Conservation (phyloP, 768 basidiomycete species). For the Tricholoma flavovirens region DNA sequence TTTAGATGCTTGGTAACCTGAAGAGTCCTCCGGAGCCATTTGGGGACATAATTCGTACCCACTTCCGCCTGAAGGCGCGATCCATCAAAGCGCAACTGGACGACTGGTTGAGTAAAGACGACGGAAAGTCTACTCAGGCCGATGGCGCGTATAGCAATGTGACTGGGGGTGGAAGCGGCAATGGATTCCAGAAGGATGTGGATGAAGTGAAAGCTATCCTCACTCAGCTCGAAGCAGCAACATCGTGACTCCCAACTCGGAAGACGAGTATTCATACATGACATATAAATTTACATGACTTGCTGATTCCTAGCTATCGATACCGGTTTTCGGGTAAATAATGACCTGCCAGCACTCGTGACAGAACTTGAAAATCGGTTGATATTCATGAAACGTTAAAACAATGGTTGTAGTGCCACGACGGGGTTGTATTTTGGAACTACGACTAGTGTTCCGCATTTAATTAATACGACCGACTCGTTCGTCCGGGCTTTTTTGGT, state of each 20-base stretch:
- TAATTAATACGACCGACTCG: no score
- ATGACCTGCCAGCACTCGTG: no score
- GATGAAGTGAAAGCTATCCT: conserved; percentile 64
- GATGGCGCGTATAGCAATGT: conserved; percentile 47
- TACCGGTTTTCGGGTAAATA: no score
- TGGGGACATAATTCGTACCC: conserved; percentile 80
- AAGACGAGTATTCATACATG: background rate
- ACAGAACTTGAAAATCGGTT: no score
- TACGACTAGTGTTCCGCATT: no score
- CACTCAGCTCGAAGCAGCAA: conserved; percentile 29
- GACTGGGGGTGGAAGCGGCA: conserved; percentile 37
- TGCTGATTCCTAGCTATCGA: background rate
- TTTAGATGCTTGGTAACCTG: conserved; percentile 79
- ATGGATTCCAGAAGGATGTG: conserved; percentile 64
- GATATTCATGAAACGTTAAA: no score
- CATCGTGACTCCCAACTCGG: background rate
- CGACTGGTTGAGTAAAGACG: conserved; percentile 71
- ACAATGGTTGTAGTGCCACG: no score
- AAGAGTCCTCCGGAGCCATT: conserved; percentile 83
- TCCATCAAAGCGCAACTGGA: conserved; percentile 70
- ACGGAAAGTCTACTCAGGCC: conserved; percentile 50
- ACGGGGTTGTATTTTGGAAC: no score
- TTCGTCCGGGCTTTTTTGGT: no score
- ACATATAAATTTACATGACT: background rate
- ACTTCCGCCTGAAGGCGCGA: conserved; percentile 81